Evolutionary conservation across 2,329 filamentous ascomycete species (phyloP), one percentile per base, ranked within the genome.

Genomic region (Penicillium sp.): DNA sequence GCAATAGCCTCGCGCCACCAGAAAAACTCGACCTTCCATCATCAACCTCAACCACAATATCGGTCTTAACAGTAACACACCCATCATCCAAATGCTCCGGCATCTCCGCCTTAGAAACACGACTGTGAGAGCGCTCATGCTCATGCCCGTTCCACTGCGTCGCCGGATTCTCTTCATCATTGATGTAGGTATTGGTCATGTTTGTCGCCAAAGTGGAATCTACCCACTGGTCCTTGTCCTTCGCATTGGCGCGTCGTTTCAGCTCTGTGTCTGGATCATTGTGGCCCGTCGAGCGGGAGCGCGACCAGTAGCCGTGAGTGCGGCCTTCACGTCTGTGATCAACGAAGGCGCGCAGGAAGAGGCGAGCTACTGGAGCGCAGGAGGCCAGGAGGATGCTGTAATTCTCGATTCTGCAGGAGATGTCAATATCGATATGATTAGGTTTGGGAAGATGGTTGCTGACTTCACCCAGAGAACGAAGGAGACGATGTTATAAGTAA

Each of bases 391-490:
- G 62, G 16, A 74, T 73, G 51, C 62, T 67, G 53, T 71, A 72
- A 45, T 74, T 73, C 52, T 74, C 71, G 18, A 74, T 72, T 36
- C 69, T 73, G 47, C 14, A 1, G 7, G 1, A 23, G 23, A 2
- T 27, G 48, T 59, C 43, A 58, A 51, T 30, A 32, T 19, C 19
- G 5, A 19, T 7, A 9, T 7, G 1, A 7, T 23, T 29, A 16
- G 7, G 23, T 26, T n/a, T 2, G 3, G 8, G 14, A 13, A 14
- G 8, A n/a, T 36, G 8, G 13, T 32, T 26, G 58, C 65, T 55
- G 61, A 73, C 70, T 73, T 73, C 18, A 71, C 68, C 71, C 70
- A 73, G 5, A 73, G 62, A 23, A 73, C 49, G 34, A 72, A 71
- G 1, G 62, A 46, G 19, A 73, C 64, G 26, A 72, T 70, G n/a